A percentile compares a stretch with the other conserved stretches of the same genome.
phyloP scores from a whole-genome alignment of 1,284 basidiomycete genomes.

The Kwoniella shivajii region DNA sequence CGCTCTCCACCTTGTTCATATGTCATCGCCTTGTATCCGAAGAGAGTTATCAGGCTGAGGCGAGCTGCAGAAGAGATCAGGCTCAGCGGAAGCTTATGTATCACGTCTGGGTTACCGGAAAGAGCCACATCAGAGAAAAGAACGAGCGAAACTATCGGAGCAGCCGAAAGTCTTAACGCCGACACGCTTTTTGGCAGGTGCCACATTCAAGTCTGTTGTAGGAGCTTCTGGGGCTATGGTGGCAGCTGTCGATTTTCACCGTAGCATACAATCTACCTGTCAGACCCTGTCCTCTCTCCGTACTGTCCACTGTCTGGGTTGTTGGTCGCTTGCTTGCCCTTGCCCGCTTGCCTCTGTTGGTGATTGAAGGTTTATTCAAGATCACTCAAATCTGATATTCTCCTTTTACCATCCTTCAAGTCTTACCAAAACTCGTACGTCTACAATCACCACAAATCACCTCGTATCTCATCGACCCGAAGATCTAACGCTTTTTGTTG shows the following conservation, averaged over 20 bases:
- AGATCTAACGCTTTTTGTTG: neutral
- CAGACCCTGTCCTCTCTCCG: neutral
- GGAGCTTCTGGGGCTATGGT: too few species aligned
- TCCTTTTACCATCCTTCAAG: slow-evolving; percentile 29
- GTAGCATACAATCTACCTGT: too few species aligned
- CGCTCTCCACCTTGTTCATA: too few species aligned
- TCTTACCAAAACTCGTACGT: slow-evolving; percentile 59
- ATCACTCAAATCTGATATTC: neutral
- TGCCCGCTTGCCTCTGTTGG: neutral
- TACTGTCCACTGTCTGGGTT: neutral
- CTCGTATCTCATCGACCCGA: neutral
- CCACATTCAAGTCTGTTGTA: neutral
- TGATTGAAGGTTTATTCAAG: slow-evolving; percentile 4
- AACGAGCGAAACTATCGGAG: slow-evolving; percentile 10
- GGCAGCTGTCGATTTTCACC: too few species aligned
- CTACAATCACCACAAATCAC: slow-evolving; percentile 5
- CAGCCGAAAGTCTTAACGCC: slow-evolving; percentile 9
- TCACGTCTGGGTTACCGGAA: neutral
- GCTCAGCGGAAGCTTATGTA: neutral
- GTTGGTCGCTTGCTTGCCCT: neutral
- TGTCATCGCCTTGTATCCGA: too few species aligned
- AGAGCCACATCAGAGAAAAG: neutral
- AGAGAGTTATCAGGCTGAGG: too few species aligned
- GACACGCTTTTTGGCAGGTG: slow-evolving; percentile 1
- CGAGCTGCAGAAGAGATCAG: too few species aligned